Evolutionary conservation across 352 stramenopile genomes (phyloP), one percentile per base, ranked within the genome.

Genomic region (Phytophthora syringae): DNA sequence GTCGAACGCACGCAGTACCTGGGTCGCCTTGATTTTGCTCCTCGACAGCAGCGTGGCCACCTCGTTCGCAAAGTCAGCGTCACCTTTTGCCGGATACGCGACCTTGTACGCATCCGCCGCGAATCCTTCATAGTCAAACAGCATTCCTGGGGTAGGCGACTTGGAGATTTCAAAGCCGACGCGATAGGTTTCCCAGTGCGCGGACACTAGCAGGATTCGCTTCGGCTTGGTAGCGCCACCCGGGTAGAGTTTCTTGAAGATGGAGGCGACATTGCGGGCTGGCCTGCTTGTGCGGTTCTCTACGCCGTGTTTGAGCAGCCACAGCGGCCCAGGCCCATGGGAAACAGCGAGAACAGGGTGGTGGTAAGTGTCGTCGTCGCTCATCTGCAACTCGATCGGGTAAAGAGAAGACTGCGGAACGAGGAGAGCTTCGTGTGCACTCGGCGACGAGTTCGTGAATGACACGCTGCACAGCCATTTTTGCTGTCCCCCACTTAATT

Each of bases 101-200:
- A 91, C 74, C 50, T 95, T 67, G 66, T 97, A 97, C 18, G 84
- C 84, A 51, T 97, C 77, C 0, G 64, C 37, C 3, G 89, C 82
- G 57, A 98, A 98, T 6, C 88, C 88, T 64, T 86, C 84, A 68
- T 98, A 98, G 73, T 98, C 92, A 76, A 85, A 98, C 10, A 96
- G 61, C 60, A 98, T 84, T 15, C 59, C 60, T 25, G 80, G 82
- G 0, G 63, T 25, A 15, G 82, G 77, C n/a, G 77, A 71, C 21
- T 83, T 74, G 20, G 77, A 88, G 63, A 88, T 86, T 45, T 87
- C 73, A 39, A 84, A 79, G n/a, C 72, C 75, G 7, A 76, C 51
- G 12, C 70, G 58, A 49, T 82, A 79, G 5, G 70, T 74, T 63
- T 97, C 86, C 82, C 86, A 97, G 65, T 98, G 90, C 34, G 86